phyloP scores from a whole-genome alignment of 2,329 filamentous ascomycete species.

The Ophiostoma australiae region DNA sequence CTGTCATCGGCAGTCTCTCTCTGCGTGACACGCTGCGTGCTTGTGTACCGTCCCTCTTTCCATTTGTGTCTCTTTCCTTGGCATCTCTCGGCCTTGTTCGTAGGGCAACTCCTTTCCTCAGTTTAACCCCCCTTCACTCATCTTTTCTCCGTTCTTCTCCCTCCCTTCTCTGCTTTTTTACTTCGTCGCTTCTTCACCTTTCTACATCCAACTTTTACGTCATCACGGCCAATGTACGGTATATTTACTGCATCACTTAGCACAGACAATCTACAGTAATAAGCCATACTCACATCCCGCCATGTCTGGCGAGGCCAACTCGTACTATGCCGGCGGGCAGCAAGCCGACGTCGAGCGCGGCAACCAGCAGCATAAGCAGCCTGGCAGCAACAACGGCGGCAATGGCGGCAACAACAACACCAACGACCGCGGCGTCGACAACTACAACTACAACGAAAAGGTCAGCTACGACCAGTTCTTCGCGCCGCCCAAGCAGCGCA shows the following conservation, averaged over 20 bases:
- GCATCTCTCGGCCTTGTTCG: not conserved
- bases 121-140: not conserved
- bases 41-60: not conserved
- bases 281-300: not conserved
- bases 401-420: not conserved
- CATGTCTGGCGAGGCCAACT: constrained; percentile 24
- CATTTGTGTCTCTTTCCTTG: constrained; percentile 6
- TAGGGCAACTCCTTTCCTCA: not conserved
- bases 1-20: not conserved
- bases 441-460: constrained; percentile 7
- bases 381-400: not conserved
- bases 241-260: not conserved
- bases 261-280: not conserved
- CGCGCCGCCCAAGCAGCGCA: constrained; percentile 67
- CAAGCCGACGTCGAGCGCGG: constrained; percentile 16
- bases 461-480: constrained; percentile 71
- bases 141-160: not conserved
- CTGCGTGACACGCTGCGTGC: not conserved
- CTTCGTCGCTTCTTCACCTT: not conserved
- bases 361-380: not conserved
- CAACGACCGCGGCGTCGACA: not conserved
- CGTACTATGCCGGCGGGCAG: constrained; percentile 21
- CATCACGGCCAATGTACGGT: not conserved
- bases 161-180: not conserved
- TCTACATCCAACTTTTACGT: not conserved